These are phyloP conservation scores for Tripterygium wilfordii DNA, from an alignment of 177 flowering plant species.

Conservation along the genomic window DNA sequence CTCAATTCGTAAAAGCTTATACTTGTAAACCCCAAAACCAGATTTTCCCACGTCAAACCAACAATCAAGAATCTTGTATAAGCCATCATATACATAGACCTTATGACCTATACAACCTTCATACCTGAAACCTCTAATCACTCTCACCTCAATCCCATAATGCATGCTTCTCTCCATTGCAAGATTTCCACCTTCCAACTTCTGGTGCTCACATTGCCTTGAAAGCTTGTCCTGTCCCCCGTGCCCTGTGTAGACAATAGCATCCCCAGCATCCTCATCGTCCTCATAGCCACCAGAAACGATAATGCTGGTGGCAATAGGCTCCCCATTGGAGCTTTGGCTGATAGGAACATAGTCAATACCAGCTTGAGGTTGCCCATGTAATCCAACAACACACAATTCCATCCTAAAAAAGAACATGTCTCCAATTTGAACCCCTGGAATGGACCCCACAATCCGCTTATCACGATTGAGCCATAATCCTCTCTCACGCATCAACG, in stretches of 20 bases:
- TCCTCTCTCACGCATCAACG: conserved; percentile 50
- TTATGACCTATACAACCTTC: conserved; percentile 39
- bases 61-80: conserved; percentile 54
- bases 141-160: conserved; percentile 76
- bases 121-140: conserved; percentile 67
- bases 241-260: conserved; percentile 76
- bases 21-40: conserved; percentile 86
- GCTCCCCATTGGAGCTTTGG: conserved; percentile 67
- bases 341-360: conserved; percentile 66
- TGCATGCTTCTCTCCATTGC: conserved; percentile 79
- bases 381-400: conserved; percentile 75
- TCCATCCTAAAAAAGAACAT: conserved; percentile 76
- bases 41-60: conserved; percentile 88
- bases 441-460: conserved; percentile 73
- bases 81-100: conserved; percentile 83
- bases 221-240: conserved; percentile 65
- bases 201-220: conserved; percentile 63
- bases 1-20: conserved; percentile 55
- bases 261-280: conserved; percentile 72
- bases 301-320: conserved; percentile 84
- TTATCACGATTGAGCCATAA: conserved; percentile 78
- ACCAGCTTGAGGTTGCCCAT: conserved; percentile 87
- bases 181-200: conserved; percentile 75
- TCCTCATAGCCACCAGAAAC: conserved; percentile 94
- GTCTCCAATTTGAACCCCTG: conserved; percentile 79